Percentiles rank a stretch among this genome's conserved stretches.
phyloP scores from a whole-genome alignment of 2,329 filamentous ascomycete species.

The Monosporascus sp. region DNA sequence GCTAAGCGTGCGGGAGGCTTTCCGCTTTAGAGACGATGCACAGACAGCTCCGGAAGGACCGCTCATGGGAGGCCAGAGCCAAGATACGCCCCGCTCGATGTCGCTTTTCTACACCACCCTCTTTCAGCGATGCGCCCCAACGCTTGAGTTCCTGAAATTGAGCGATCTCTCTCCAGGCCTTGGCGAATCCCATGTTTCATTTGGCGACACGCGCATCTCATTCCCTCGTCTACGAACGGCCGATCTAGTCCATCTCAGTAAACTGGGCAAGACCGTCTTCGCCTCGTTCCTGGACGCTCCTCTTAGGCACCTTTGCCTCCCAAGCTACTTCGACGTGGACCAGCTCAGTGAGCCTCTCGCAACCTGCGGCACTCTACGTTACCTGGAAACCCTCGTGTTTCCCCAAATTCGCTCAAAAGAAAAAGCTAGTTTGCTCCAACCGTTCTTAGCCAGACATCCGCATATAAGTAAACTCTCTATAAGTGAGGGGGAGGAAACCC shows the following conservation, averaged over 20 bases:
- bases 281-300: background rate
- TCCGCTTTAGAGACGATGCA: too few species aligned
- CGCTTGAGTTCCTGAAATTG: background rate
- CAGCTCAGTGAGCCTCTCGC: background rate
- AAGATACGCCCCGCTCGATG: background rate
- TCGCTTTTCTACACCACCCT: background rate
- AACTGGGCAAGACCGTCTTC: background rate
- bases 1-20: background rate
- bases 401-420: background rate
- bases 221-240: background rate
- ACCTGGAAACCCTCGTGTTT: background rate
- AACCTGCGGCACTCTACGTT: background rate
- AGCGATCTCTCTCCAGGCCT: background rate
- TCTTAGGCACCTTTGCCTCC: background rate
- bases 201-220: background rate
- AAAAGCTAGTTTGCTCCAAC: background rate
- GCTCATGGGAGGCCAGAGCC: background rate
- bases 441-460: background rate
- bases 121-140: constrained; percentile 2
- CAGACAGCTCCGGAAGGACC: too few species aligned
- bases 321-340: background rate
- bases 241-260: background rate
- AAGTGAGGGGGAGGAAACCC: background rate
- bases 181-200: background rate
- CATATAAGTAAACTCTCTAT: background rate